Base-by-base conservation (phyloP, 768 basidiomycete species). In the Mrakia frigida region DNA sequence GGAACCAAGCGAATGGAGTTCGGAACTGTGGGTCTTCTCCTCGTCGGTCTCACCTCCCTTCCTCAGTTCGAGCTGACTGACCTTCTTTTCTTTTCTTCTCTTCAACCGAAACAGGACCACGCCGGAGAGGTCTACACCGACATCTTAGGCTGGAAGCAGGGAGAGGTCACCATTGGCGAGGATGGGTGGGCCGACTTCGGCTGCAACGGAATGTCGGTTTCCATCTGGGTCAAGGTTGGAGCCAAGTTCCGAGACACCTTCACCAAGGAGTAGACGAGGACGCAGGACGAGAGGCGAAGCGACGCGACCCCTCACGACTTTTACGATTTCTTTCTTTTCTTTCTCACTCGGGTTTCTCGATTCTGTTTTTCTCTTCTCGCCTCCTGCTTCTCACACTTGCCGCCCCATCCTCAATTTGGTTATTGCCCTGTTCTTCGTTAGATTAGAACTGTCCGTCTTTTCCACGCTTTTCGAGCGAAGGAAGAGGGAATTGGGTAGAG, bases 51-150 rank as follows among this genome's bases (percentile, higher is more conserved):
- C 18, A 13, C 31, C 2, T 61, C 28, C 28, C 33, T 11, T 14
- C 21, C 28, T 37, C 16, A 56, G 33, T 31, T 14, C 39, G 31
- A 16, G 16, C 31, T 3, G 37, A 14, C 3, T 65, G 6, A 6
- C 68, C 73, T 10, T 68, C 67, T 4, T 31, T 61, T n/a, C 13
- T 61, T n/a, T 31, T 35, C 33, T 68, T 25, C n/a, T 23, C 16
- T n/a, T n/a, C n/a, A n/a, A n/a, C n/a, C n/a, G n/a, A n/a, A n/a
- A n/a, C 53, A 83, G 80, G 83, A 84, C 53, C 85, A 85, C 77
- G 83, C 83, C 6, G 86, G 86, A 3, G 85, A 87, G 80, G 82
- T 81, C 35, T 87, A 85, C 85, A 85, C 84, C 6, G 86, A 87
- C 78, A 80, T 84, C 25, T 80, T 87, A 16, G 86, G 86, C 6